Evolutionary conservation across 768 basidiomycete species (phyloP).

Genomic region (Tricholomella constricta): DNA sequence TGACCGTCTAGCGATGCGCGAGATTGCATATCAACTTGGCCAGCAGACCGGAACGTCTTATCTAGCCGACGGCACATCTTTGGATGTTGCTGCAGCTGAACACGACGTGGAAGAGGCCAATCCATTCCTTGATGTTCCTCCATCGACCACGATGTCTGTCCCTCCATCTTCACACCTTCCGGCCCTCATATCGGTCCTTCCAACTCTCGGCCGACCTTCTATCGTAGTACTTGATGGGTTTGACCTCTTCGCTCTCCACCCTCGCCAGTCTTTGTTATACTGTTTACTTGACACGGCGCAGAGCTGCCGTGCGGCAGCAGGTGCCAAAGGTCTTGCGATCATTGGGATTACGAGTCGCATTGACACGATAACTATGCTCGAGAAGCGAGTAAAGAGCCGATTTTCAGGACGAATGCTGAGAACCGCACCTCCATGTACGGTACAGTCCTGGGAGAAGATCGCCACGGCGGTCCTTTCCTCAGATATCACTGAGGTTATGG

Average conservation of each 20-base stretch:
- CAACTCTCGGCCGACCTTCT: conserved; percentile 78
- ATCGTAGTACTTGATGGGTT: conserved; percentile 89
- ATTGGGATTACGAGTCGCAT: conserved; percentile 86
- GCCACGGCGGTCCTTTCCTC: conserved; percentile 47
- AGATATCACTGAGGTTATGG: conserved; percentile 21
- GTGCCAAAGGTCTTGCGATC: conserved; percentile 74
- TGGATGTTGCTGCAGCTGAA: conserved; percentile 28
- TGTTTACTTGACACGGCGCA: conserved; percentile 95
- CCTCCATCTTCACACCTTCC: conserved; percentile 74
- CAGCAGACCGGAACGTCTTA: conserved; percentile 72
- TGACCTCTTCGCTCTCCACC: conserved; percentile 90
- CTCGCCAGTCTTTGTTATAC: conserved; percentile 91
- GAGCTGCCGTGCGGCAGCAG: conserved; percentile 64
- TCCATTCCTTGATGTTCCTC: conserved; percentile 46
- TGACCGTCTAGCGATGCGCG: conserved; percentile 88
- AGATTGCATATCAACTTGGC: conserved; percentile 84
- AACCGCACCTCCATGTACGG: conserved; percentile 58
- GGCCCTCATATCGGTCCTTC: conserved; percentile 71
- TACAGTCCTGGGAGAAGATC: conserved; percentile 53
- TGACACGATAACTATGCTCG: conserved; percentile 85
- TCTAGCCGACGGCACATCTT: conserved; percentile 39
- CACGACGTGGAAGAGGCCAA: conserved; percentile 44
- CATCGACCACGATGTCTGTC: conserved; percentile 34
- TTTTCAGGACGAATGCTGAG: conserved; percentile 92
- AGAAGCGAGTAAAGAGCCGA: conserved; percentile 96